Evolutionary conservation across 1,139 yeast genomes (phyloP).

Genomic region (Pichia sp.): DNA sequence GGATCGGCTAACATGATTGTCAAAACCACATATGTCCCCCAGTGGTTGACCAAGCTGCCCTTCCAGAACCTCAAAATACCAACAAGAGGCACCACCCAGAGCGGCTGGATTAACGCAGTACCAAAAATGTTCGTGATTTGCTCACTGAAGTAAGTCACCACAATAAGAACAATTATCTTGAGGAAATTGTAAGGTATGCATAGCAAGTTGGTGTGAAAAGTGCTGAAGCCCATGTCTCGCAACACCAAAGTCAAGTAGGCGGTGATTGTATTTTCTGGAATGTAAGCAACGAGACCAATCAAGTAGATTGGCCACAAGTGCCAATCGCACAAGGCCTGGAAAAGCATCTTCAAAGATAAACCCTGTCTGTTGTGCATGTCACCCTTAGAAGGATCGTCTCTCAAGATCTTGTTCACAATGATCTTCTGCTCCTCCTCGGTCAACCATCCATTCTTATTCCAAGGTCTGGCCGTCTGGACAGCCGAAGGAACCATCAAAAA

Average conservation of each 20-base stretch:
- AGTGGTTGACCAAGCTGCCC: slow-evolving; percentile 41
- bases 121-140: slow-evolving; percentile 36
- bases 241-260: slow-evolving; percentile 52
- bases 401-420: slow-evolving; percentile 54
- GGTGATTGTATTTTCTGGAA: slow-evolving; percentile 39
- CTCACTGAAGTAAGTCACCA: slow-evolving; percentile 39
- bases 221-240: slow-evolving; percentile 49
- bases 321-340: slow-evolving; percentile 43
- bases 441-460: slow-evolving; percentile 54
- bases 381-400: slow-evolving; percentile 69
- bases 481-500: slow-evolving; percentile 60
- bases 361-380: slow-evolving; percentile 64
- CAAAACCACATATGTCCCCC: slow-evolving; percentile 51
- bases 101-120: slow-evolving; percentile 35
- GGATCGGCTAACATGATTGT: slow-evolving; percentile 47
- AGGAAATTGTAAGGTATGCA: slow-evolving; percentile 46
- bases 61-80: slow-evolving; percentile 47
- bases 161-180: slow-evolving; percentile 37
- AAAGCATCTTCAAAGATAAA: slow-evolving; percentile 37
- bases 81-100: slow-evolving; percentile 38
- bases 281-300: slow-evolving; percentile 45
- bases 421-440: slow-evolving; percentile 58
- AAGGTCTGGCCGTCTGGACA: slow-evolving; percentile 46
- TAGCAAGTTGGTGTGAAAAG: slow-evolving; percentile 51
- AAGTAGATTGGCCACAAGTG: slow-evolving; percentile 58